phyloP scores from a whole-genome alignment of 2,329 filamentous ascomycete genomes.

The Cyphellophora europaea region DNA sequence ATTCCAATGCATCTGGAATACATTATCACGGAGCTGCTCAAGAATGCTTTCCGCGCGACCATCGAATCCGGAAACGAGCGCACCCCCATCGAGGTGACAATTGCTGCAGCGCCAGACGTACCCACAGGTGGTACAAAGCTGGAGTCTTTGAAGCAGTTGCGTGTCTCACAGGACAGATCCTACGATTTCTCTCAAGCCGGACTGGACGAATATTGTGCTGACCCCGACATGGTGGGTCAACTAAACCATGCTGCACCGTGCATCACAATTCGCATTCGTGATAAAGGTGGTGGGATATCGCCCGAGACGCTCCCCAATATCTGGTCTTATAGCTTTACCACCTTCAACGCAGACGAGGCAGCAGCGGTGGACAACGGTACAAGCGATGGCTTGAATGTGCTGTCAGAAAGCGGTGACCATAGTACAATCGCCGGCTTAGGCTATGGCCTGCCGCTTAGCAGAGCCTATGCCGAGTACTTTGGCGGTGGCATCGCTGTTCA shows the following conservation, averaged over 20 bases:
- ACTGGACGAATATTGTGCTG: slow-evolving; percentile 17
- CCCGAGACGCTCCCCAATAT: slow-evolving; percentile 77
- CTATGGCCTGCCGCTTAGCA: slow-evolving; percentile 80
- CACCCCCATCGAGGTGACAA: slow-evolving; percentile 84
- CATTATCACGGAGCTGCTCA: slow-evolving; percentile 90
- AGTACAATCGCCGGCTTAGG: slow-evolving; percentile 88
- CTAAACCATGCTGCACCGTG: slow-evolving; percentile 54
- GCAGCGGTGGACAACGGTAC: slow-evolving; percentile 39
- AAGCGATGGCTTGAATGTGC: slow-evolving; percentile 60
- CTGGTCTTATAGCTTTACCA: slow-evolving; percentile 97
- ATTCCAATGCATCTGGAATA: slow-evolving; percentile 96
- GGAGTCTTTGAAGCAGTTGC: slow-evolving; percentile 15
- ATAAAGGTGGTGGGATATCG: slow-evolving; percentile 87
- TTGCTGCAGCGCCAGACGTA: slow-evolving; percentile 59
- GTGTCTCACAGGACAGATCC: slow-evolving; percentile 13
- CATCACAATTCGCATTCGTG: slow-evolving; percentile 89
- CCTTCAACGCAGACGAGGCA: slow-evolving; percentile 64
- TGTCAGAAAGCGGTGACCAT: slow-evolving; percentile 62
- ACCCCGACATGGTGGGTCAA: slow-evolving; percentile 11
- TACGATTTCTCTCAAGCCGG: slow-evolving; percentile 18
- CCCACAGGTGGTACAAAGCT: slow-evolving; percentile 23
- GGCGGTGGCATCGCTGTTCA: slow-evolving; percentile 92
- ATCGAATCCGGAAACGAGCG: slow-evolving; percentile 72
- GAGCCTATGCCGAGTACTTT: slow-evolving; percentile 97
- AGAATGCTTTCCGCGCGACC: slow-evolving; percentile 91